Percentiles rank a stretch among this genome's conserved stretches.
These are phyloP conservation scores for Xylaria scruposa DNA, from an alignment of 495 filamentous ascomycete genomes.

Conservation along the genomic window DNA sequence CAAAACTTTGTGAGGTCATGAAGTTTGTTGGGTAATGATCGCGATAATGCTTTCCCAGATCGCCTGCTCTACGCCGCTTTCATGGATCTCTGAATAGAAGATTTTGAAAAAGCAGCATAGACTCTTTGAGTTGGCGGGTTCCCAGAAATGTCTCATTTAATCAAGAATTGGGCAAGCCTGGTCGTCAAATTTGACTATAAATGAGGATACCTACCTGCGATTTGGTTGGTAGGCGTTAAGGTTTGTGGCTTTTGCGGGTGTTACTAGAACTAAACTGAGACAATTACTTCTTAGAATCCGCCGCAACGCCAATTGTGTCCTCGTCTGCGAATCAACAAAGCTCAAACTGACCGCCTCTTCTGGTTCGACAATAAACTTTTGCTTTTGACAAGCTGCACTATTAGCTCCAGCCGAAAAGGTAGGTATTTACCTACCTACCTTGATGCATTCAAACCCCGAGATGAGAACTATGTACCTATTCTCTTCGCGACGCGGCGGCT, in stretches of 20 bases:
- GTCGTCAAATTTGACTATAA: neutral
- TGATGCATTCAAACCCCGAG: neutral
- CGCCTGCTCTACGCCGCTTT: too few species aligned
- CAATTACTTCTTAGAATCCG: neutral
- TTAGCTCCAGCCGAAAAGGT: neutral
- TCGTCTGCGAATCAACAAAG: neutral
- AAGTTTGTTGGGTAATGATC: too few species aligned
- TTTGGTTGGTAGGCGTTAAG: neutral
- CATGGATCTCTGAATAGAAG: neutral
- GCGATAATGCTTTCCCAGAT: too few species aligned
- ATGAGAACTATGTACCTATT: neutral
- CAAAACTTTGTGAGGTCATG: neutral
- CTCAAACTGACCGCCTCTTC: neutral
- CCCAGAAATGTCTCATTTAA: neutral
- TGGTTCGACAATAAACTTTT: conserved; percentile 2
- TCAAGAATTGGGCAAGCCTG: neutral
- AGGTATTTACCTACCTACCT: neutral
- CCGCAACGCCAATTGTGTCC: neutral
- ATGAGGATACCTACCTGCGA: neutral
- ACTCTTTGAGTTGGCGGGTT: neutral
- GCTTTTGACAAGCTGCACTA: neutral
- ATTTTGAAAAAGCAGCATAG: neutral
- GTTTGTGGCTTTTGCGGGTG: neutral
- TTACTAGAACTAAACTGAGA: neutral
- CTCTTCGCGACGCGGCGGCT: neutral